These are phyloP conservation scores for Cydonia oblonga DNA, from an alignment of 331 rosid genomes.

Conservation along the genomic window DNA sequence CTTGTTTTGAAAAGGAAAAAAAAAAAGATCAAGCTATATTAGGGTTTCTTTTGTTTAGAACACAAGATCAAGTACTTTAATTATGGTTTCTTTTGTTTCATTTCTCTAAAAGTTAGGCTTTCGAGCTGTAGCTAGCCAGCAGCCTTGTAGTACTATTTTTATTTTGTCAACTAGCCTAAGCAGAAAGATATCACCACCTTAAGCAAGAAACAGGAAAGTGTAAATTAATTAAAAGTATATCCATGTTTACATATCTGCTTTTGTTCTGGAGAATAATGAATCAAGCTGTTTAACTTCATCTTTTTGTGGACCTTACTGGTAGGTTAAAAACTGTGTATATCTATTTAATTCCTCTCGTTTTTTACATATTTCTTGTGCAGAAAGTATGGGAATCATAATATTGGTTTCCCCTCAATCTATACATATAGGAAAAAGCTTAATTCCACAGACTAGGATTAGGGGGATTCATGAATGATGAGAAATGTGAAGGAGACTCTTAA, in stretches of 20 bases:
- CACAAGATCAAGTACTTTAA: neutral
- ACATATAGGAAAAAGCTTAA: neutral
- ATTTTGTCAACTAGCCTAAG: neutral
- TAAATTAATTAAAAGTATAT: neutral
- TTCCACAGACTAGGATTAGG: too few species aligned
- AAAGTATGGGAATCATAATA: neutral
- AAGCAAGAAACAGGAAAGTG: conserved; percentile 7
- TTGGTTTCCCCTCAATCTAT: neutral
- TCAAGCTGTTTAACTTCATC: neutral
- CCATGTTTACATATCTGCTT: neutral
- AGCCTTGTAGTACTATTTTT: neutral
- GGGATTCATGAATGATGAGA: too few species aligned
- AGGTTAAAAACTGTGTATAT: neutral
- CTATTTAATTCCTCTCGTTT: too few species aligned
- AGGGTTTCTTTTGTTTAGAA: neutral
- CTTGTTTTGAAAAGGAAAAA: conserved; percentile 22
- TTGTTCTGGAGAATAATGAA: neutral
- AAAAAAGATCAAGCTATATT: neutral
- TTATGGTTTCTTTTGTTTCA: neutral
- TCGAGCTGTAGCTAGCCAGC: neutral
- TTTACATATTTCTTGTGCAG: too few species aligned
- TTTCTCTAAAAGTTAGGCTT: neutral
- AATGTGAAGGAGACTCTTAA: too few species aligned
- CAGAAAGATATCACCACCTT: neutral
- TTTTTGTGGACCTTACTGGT: neutral